Evolutionary conservation across 345 rosid genomes (phyloP), one percentile per base, ranked within the genome.

Genomic region (Hypericum perforatum): DNA sequence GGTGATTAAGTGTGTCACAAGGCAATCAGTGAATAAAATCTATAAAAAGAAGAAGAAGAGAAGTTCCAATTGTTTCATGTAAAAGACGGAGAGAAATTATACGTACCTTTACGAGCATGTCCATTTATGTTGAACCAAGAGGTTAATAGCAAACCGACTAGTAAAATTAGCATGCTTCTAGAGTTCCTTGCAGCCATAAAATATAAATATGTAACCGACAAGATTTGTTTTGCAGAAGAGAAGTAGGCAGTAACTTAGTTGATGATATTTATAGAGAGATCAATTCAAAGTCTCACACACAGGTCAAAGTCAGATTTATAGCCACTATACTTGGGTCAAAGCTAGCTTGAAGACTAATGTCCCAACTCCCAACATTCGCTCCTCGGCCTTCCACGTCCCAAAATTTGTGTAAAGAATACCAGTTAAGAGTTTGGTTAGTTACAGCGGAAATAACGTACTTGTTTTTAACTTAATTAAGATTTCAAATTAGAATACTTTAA

Each of bases 331-430:
- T 49, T 65, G 63, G 52, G n/a, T 52, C 48, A 52, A 51, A 45
- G 44, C 32, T 43, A 46, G 11, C 8, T 49, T 22, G 2, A 11
- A 15, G 11, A 3, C 40, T 11, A 45, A 46, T 41, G 56, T 49
- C 57, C 69, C 67, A 66, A 60, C 76, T 49, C 57, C 69, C 67
- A 66, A 60, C 76, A 64, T 68, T 49, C 71, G 49, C 16, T 37
- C 56, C 16, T 37, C 51, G 53, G 39, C 10, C 9, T 6, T 45
- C 5, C 32, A 22, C 32, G 32, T 22, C 32, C 32, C 32, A 4
- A 22, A 22, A 22, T 22, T 22, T 22, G 32, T 22, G n/a, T 22
- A 22, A 22, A 22, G 32, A 22, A 22, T 22, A 22, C 32, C 32
- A 1, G 4, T 22, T 22, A 22, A 22, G 32, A 22, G 32, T 22